Base-by-base conservation (phyloP, 345 rosid genomes). In the Reutealis trisperma region DNA sequence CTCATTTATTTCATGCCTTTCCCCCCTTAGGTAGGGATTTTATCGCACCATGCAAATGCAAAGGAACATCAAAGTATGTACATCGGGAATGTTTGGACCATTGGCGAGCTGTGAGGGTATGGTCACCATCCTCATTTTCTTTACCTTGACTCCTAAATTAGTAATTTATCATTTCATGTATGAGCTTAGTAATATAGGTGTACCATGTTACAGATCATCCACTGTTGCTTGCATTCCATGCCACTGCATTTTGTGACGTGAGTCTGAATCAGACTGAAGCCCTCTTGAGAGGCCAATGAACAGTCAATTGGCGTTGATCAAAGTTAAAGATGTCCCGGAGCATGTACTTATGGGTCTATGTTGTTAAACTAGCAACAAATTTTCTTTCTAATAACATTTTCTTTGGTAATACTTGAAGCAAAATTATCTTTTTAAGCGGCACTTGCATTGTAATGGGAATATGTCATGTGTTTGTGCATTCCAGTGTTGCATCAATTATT, bases 51-150 rank as follows among this genome's bases (percentile, higher is more conserved):
- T 96, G 99, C 88, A 94, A 90, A 85, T 94, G 99, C 85, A 96
- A 94, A 85, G 99, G 99, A 79, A 94, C 99, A 8, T 87, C 97
- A 7, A 94, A 94, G 86, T 96, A 94, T 86, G 99, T 96, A 8
- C 99, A 96, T 66, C 94, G 99, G 18, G 97, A 90, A 73, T 96
- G 99, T 79, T 88, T 96, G 87, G 98, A 96, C 81, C 99, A 96
- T 58, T 96, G 99, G 99, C 90, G 99, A 77, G 95, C 99, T 16
- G 89, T 94, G 54, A 90, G 83, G 98, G 99, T 94, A 82, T 64
- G 82, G 32, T 47, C 51, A 3, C 5, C 62, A 15, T 61, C 44
- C 51, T 37, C 63, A n/a, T 25, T 9, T 11, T 54, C 59, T 54
- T 18, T 54, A 54, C 16, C 59, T 47, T 52, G 21, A 41, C 42